Evolutionary conservation across 805 yeast genomes (phyloP).

Genomic region (Ogataea salicorniae): DNA sequence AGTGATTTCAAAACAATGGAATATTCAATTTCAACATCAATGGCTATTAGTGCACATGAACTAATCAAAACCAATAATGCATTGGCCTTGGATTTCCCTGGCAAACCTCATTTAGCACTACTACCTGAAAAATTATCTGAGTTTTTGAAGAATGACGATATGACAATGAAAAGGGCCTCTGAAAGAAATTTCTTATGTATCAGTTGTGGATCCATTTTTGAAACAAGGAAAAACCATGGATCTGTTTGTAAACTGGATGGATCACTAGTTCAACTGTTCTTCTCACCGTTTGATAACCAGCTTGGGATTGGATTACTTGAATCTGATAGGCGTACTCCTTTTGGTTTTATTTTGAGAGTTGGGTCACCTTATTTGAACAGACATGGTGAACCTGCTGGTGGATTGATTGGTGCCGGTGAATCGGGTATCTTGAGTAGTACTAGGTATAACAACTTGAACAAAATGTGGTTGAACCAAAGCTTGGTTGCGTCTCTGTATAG

Average conservation of each 20-base stretch:
- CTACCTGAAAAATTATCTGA: constrained; percentile 34
- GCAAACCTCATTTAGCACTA: constrained; percentile 20
- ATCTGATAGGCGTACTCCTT: constrained; percentile 2
- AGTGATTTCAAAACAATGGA: constrained; percentile 12
- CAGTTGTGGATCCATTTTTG: constrained; percentile 22
- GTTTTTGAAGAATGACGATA: constrained; percentile 42
- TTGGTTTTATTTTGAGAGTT: constrained; percentile 27
- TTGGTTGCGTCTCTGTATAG: constrained; percentile 10
- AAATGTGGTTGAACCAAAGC: constrained; percentile 53
- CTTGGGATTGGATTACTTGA: constrained; percentile 13
- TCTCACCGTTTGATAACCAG: constrained; percentile 20
- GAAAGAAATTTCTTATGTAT: constrained; percentile 18
- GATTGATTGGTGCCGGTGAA: constrained; percentile 49
- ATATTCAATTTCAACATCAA: constrained; percentile 16
- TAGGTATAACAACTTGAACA: constrained; percentile 53
- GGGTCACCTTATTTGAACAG: constrained; percentile 65
- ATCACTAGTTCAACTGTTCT: constrained; percentile 18
- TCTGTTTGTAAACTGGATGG: constrained; percentile 17
- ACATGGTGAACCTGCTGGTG: constrained; percentile 69
- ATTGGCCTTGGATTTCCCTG: constrained; percentile 28
- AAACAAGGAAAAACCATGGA: constrained; percentile 13
- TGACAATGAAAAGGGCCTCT: constrained; percentile 26
- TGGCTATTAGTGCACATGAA: constrained; percentile 6
- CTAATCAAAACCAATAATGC: constrained; percentile 25
- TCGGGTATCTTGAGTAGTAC: constrained; percentile 46